A percentile compares a stretch with the other conserved stretches of the same genome.
phyloP scores from a whole-genome alignment of 306 rosid species.

The Quercus gilva region DNA sequence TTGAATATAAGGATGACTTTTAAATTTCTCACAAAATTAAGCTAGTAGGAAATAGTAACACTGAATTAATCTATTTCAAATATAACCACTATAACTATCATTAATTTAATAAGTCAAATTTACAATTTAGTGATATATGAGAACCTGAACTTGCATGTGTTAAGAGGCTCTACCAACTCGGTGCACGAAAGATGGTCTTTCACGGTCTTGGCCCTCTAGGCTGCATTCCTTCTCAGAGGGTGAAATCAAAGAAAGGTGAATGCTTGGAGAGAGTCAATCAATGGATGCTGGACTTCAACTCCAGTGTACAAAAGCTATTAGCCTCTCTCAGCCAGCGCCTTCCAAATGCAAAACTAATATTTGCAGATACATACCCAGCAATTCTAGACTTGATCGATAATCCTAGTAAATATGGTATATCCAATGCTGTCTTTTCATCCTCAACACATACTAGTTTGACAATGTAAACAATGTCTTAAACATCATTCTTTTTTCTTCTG shows the following conservation, averaged over 20 bases:
- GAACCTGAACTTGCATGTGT: not conserved
- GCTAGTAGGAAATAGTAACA: too few species aligned
- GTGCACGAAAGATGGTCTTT: conserved; percentile 58
- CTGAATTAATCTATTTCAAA: too few species aligned
- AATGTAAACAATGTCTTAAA: not conserved
- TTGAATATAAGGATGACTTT: too few species aligned
- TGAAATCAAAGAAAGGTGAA: conserved; percentile 59
- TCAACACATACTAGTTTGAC: not conserved
- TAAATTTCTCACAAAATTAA: too few species aligned
- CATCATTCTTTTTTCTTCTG: not conserved
- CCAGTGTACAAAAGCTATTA: conserved; percentile 45
- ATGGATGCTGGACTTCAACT: conserved; percentile 43
- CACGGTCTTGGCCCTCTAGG: conserved; percentile 84
- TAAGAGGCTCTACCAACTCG: conserved; percentile 63
- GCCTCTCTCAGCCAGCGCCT: conserved; percentile 47
- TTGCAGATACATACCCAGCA: conserved; percentile 60
- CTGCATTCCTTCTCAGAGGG: conserved; percentile 93
- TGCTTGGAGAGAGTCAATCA: conserved; percentile 66
- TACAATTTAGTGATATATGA: not conserved
- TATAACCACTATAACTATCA: not conserved
- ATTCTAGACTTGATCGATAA: conserved; percentile 63
- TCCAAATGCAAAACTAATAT: conserved; percentile 43
- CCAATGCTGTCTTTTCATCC: not conserved
- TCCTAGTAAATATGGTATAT: conserved; percentile 52
- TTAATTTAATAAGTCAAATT: not conserved